phyloP scores from a whole-genome alignment of 352 stramenopile species.

The Aphanomyces invadans region DNA sequence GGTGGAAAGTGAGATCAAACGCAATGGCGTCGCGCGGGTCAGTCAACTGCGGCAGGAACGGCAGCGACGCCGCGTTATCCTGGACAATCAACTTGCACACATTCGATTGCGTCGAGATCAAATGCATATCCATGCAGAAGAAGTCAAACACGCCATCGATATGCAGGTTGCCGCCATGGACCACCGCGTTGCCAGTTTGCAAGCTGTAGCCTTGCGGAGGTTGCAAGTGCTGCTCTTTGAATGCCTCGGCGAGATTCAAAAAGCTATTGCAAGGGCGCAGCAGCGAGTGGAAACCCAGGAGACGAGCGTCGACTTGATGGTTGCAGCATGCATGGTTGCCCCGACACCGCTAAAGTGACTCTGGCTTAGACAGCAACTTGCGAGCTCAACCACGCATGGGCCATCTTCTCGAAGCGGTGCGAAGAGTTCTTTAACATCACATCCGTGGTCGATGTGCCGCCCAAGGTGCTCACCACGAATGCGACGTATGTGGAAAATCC shows the following conservation, averaged over 20 bases:
- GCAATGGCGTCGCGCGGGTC: neutral
- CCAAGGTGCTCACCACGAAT: neutral
- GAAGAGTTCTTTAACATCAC: neutral
- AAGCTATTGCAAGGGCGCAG: neutral
- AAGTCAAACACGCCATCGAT: neutral
- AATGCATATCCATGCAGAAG: neutral
- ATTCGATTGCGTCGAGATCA: neutral
- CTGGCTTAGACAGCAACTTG: neutral
- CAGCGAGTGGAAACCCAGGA: neutral
- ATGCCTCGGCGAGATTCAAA: slow-evolving; percentile 7
- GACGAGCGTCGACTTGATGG: neutral
- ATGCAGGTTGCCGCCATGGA: neutral
- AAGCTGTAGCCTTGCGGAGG: neutral
- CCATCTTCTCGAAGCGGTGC: slow-evolving; percentile 1
- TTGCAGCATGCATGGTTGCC: neutral
- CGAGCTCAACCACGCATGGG: slow-evolving; percentile 4
- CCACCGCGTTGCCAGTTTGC: neutral
- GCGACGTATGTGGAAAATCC: neutral
- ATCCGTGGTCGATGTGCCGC: neutral
- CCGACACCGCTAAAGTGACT: neutral
- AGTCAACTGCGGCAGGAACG: neutral
- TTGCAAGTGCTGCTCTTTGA: slow-evolving; percentile 14
- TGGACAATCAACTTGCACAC: neutral
- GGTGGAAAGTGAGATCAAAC: slow-evolving; percentile 4
- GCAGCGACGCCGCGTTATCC: neutral